Evolutionary conservation across 208 protist species (phyloP).

Genomic region (Acanthamoeba royreba): DNA sequence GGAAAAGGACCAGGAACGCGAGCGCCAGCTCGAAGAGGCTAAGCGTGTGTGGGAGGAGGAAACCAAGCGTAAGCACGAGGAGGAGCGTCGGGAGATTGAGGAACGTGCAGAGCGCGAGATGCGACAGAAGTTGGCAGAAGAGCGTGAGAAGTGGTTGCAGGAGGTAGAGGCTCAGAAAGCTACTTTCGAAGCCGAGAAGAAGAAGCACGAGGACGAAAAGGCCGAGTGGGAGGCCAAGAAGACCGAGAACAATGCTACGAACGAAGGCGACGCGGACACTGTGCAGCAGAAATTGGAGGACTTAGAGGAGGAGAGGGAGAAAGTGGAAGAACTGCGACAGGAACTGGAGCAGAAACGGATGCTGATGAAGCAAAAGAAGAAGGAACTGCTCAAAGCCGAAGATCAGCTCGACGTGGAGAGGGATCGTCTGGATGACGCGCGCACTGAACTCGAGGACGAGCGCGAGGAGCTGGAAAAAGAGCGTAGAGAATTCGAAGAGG

Average conservation of each 20-base stretch:
- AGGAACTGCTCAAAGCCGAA: neutral
- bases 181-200: too few relatives aligned
- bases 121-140: neutral
- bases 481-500: neutral
- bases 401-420: neutral
- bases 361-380: neutral
- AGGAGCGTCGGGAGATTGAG: neutral
- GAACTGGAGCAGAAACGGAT: neutral
- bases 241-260: neutral
- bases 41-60: neutral
- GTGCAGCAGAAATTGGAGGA: neutral
- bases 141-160: neutral
- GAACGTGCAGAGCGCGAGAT: neutral
- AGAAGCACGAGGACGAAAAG: neutral
- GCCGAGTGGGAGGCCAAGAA: neutral
- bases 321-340: neutral
- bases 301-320: neutral
- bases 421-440: neutral
- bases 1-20: neutral
- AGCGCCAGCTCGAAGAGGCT: neutral
- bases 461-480: neutral
- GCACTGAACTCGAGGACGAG: neutral
- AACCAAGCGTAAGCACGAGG: neutral
- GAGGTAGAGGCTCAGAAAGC: neutral
- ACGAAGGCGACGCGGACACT: neutral